Evolutionary conservation across 306 rosid species (phyloP).

Genomic region (Medicago lupulina): DNA sequence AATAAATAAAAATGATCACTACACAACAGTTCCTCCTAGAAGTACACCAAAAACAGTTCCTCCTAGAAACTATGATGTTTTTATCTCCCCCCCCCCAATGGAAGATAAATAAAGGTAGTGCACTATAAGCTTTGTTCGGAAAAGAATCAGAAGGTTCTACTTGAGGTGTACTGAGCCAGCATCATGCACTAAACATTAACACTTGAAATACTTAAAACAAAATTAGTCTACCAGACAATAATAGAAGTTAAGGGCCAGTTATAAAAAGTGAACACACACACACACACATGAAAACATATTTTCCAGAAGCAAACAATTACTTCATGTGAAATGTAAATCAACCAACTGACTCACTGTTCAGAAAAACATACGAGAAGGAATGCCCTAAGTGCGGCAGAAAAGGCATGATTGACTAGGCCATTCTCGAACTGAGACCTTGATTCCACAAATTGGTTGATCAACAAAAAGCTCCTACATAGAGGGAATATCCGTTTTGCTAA

Average conservation of each 20-base stretch:
- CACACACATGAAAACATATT: background rate
- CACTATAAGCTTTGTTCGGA: background rate
- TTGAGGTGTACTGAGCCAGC: background rate
- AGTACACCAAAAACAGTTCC: too few species aligned
- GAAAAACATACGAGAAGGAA: conserved; percentile 81
- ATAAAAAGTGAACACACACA: background rate
- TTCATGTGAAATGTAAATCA: conserved; percentile 31
- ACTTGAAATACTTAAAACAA: background rate
- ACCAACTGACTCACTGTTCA: conserved; percentile 46
- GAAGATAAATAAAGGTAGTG: conserved; percentile 5
- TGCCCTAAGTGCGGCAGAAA: conserved; percentile 94
- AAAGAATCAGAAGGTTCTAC: background rate
- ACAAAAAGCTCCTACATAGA: conserved; percentile 78
- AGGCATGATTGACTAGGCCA: conserved; percentile 96
- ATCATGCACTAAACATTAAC: background rate
- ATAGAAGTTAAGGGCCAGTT: background rate
- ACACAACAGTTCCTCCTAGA: background rate
- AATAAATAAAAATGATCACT: background rate
- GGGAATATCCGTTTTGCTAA: conserved; percentile 88
- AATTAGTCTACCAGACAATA: conserved; percentile 3
- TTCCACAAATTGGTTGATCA: conserved; percentile 86
- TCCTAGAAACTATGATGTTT: background rate
- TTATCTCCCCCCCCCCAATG: conserved; percentile 16
- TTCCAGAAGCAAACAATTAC: conserved; percentile 31
- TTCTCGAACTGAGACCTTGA: conserved; percentile 87